Evolutionary conservation across 2,329 filamentous ascomycete species (phyloP).

Genomic region (Stagonosporopsis cucurbitacearum): DNA sequence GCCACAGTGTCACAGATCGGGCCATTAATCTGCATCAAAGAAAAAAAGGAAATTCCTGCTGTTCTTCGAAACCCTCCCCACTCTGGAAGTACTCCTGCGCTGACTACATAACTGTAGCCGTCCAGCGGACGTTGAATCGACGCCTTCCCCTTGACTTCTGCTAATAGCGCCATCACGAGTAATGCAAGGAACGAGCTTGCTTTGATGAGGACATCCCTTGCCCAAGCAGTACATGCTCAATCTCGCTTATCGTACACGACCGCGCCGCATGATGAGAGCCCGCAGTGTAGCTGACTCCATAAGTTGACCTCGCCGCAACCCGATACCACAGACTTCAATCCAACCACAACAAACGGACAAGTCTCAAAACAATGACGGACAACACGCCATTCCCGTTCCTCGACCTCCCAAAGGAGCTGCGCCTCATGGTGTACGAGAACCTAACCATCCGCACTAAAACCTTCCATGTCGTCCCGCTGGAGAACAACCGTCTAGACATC

Average conservation of each 20-base stretch:
- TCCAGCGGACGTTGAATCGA: neutral
- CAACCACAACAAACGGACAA: neutral
- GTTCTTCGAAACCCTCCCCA: neutral
- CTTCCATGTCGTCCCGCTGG: neutral
- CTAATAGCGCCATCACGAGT: neutral
- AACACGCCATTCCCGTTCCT: conserved; percentile 7
- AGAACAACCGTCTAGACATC: neutral
- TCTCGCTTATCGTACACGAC: conserved; percentile 5
- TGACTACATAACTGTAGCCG: neutral
- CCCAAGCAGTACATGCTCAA: neutral
- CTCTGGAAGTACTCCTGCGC: neutral
- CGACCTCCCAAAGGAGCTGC: conserved; percentile 18
- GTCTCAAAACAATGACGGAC: neutral
- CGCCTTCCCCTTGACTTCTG: neutral
- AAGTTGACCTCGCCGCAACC: too few relatives aligned
- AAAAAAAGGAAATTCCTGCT: neutral
- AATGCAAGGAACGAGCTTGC: neutral
- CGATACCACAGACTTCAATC: neutral
- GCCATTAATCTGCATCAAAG: neutral
- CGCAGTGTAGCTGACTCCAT: neutral
- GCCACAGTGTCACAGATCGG: conserved; percentile 16
- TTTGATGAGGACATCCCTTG: conserved; percentile 9
- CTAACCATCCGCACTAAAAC: conserved; percentile 4
- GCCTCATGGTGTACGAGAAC: conserved; percentile 17
- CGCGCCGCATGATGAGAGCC: conserved; percentile 3